These are phyloP conservation scores for Nemania sp. DNA, from an alignment of 2,329 filamentous ascomycete genomes.

Conservation along the genomic window DNA sequence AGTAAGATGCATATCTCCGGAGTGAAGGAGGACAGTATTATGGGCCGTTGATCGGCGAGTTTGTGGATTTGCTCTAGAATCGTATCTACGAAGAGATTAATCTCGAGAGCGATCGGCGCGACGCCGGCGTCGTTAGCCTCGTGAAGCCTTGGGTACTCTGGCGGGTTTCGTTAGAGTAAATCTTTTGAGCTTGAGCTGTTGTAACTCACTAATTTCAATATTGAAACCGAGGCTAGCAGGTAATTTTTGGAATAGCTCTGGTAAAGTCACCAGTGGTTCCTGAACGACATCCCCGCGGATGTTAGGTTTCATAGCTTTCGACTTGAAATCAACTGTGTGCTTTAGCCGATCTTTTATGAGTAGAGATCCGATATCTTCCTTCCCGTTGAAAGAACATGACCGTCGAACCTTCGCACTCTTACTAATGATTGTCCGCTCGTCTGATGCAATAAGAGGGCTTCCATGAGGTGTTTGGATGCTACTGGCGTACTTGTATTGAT, in stretches of 20 bases:
- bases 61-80: not conserved
- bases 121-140: not conserved
- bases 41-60: not conserved
- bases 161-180: not conserved
- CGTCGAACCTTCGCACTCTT: not conserved
- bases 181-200: not conserved
- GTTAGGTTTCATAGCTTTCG: slow-evolving; percentile 46
- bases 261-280: slow-evolving; percentile 42
- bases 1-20: slow-evolving; percentile 12
- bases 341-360: slow-evolving; percentile 40
- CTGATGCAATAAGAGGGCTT: slow-evolving; percentile 1
- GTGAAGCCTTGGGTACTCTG: slow-evolving; percentile 8
- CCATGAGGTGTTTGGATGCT: slow-evolving; percentile 7
- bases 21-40: slow-evolving; percentile 10
- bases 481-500: slow-evolving; percentile 10
- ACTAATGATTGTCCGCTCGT: not conserved
- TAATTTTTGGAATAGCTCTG: slow-evolving; percentile 42
- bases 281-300: slow-evolving; percentile 44
- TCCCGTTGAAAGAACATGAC: not conserved
- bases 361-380: slow-evolving; percentile 19
- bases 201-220: slow-evolving; percentile 13
- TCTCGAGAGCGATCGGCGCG: slow-evolving; percentile 6
- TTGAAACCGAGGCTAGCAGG: slow-evolving; percentile 38
- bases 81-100: slow-evolving; percentile 10
- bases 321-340: slow-evolving; percentile 44